Evolutionary conservation across 2,329 filamentous ascomycete genomes (phyloP), one percentile per base, ranked within the genome.

Genomic region (Blastomyces parvus): DNA sequence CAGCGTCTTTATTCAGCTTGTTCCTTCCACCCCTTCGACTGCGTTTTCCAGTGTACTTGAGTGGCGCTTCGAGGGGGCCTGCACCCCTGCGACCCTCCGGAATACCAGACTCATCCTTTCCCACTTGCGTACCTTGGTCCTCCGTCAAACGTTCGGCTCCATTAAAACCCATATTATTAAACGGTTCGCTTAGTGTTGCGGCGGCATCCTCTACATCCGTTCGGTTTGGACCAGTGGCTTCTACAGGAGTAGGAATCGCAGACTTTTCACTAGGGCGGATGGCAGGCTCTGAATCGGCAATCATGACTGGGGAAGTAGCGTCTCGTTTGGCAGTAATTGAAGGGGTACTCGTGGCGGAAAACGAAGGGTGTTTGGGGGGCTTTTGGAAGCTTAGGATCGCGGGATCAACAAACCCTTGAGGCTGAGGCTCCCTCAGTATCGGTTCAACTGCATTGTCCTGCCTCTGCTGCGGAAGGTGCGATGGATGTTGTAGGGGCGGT

Each of bases 361-460:
- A 36, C 17, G 57, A 62, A 59, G 60, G 66, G 13, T 73, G 71
- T 64, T 73, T 76, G 11, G 78, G 74, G 48, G 72, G 69, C 62
- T 70, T 73, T 40, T 72, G 72, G 72, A 90, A 83, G 71, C 89
- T 91, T 56, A 95, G 73, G 62, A 95, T 95, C 3, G 90, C 90
- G 13, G 90, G 90, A 69, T 95, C 90, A n/a, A 87, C 82, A 70
- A 94, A 91, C 0, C 80, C 70, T 38, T 79, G 72, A 42, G 70
- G 70, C n/a, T 69, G 33, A 66, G 42, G 40, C 36, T 62, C 56
- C n/a, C 59, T 25, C 42, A 66, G 36, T 60, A 27, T 72, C 68
- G 63, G 71, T 44, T 68, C 62, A 36, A 48, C n/a, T 5, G 56
- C 50, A 65, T 67, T 67, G 30, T 65, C 64, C 7, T 64, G 64